Conservation (phyloP, 2,329 filamentous ascomycete genomes). For the Diaporthe nobilis region DNA sequence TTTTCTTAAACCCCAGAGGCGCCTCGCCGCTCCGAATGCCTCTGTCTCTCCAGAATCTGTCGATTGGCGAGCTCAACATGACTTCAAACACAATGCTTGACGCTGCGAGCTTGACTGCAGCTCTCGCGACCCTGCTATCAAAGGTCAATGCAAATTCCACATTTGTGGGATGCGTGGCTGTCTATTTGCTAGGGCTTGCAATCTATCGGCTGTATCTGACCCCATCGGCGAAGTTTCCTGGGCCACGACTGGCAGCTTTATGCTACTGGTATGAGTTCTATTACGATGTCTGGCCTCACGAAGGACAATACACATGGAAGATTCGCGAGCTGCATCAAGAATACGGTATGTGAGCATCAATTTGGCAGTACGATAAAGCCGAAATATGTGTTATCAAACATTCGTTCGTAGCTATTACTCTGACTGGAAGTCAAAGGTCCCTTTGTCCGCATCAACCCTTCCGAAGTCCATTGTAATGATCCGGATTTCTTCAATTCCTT, state of each 20-base stretch:
- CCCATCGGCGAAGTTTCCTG: slow-evolving; percentile 15
- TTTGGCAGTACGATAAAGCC: no score
- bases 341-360: neutral
- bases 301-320: slow-evolving; percentile 20
- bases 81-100: neutral
- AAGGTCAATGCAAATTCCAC: neutral
- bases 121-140: neutral
- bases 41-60: neutral
- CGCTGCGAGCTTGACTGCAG: no score
- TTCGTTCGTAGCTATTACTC: neutral
- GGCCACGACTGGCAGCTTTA: neutral
- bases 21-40: no score
- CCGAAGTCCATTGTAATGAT: slow-evolving; percentile 23
- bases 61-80: neutral
- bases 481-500: slow-evolving; percentile 15
- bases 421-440: neutral
- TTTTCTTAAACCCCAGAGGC: neutral
- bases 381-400: neutral
- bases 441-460: slow-evolving; percentile 30
- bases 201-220: slow-evolving; percentile 14
- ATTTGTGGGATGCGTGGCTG: neutral
- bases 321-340: slow-evolving; percentile 1
- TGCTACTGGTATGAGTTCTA: slow-evolving; percentile 26
- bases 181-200: neutral
- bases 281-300: slow-evolving; percentile 21